Percentiles rank a stretch among this genome's conserved stretches.
Evolutionary conservation across 306 rosid species (phyloP).

Genomic region (Clitoria ternatea): DNA sequence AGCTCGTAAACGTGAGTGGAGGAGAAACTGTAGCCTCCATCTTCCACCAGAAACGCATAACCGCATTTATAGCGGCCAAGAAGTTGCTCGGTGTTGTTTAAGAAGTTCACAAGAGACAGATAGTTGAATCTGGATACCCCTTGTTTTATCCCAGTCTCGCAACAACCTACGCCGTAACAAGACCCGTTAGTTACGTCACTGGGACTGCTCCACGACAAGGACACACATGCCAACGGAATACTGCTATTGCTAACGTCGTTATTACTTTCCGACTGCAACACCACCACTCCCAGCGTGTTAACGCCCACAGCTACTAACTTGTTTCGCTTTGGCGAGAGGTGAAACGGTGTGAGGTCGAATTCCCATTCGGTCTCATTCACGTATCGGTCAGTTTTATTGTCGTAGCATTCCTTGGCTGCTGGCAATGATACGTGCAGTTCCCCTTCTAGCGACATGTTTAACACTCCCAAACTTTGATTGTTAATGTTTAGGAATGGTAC

Average conservation of each 20-base stretch:
- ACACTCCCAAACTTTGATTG: too few species aligned
- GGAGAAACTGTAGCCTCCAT: background rate
- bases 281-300: background rate
- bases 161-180: slow-evolving; percentile 44
- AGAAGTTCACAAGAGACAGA: rapidly evolving
- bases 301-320: slow-evolving; percentile 36
- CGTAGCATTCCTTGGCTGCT: slow-evolving; percentile 9
- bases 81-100: background rate
- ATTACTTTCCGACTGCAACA: too few species aligned
- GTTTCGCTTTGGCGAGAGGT: slow-evolving; percentile 27
- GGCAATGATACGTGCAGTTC: slow-evolving; percentile 20
- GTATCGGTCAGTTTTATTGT: background rate
- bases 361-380: rapidly evolving
- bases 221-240: slow-evolving; percentile 35
- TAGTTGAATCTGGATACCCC: background rate
- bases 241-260: too few species aligned
- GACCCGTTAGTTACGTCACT: background rate
- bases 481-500: too few species aligned
- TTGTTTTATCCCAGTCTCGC: slow-evolving; percentile 25
- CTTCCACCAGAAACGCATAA: slow-evolving; percentile 11
- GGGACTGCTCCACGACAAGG: background rate
- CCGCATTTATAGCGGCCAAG: too few species aligned
- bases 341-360: background rate
- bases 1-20: background rate
- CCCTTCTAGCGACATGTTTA: slow-evolving; percentile 27